A percentile compares a stretch with the other conserved stretches of the same genome.
These are phyloP conservation scores for Silene vulgaris DNA, from an alignment of 179 eudicot species.

Conservation along the genomic window DNA sequence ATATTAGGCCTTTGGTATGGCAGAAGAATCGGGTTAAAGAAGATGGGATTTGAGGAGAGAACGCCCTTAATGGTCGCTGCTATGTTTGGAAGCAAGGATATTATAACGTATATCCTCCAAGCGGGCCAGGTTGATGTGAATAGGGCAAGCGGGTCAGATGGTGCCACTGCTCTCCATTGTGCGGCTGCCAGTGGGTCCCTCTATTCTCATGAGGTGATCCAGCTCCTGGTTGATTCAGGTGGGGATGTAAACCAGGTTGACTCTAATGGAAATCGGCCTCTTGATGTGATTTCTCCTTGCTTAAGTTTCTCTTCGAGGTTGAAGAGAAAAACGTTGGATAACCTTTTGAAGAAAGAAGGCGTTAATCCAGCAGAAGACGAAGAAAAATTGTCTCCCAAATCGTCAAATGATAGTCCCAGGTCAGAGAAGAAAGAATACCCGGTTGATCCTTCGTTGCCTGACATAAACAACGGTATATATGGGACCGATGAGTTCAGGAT, in stretches of 20 bases:
- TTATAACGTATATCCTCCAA: constrained; percentile 46
- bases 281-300: constrained; percentile 47
- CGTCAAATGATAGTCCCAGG: constrained; percentile 34
- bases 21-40: constrained; percentile 55
- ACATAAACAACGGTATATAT: constrained; percentile 69
- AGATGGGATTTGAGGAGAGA: constrained; percentile 71
- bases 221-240: constrained; percentile 48
- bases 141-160: constrained; percentile 68
- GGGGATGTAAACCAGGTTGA: constrained; percentile 48
- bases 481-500: constrained; percentile 84
- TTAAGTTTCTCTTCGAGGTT: constrained; percentile 29
- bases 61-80: constrained; percentile 81
- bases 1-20: constrained; percentile 66
- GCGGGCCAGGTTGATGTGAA: constrained; percentile 50
- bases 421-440: constrained; percentile 73
- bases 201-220: constrained; percentile 45
- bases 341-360: constrained; percentile 38
- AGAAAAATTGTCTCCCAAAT: constrained; percentile 29
- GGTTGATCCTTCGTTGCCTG: constrained; percentile 72
- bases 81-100: constrained; percentile 58
- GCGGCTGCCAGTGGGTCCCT: constrained; percentile 59
- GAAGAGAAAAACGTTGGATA: constrained; percentile 49
- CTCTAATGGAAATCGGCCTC: constrained; percentile 52
- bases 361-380: constrained; percentile 19
- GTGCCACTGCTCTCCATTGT: constrained; percentile 80